phyloP scores from a whole-genome alignment of 805 yeast genomes.

The Wickerhamomyces mucosus region DNA sequence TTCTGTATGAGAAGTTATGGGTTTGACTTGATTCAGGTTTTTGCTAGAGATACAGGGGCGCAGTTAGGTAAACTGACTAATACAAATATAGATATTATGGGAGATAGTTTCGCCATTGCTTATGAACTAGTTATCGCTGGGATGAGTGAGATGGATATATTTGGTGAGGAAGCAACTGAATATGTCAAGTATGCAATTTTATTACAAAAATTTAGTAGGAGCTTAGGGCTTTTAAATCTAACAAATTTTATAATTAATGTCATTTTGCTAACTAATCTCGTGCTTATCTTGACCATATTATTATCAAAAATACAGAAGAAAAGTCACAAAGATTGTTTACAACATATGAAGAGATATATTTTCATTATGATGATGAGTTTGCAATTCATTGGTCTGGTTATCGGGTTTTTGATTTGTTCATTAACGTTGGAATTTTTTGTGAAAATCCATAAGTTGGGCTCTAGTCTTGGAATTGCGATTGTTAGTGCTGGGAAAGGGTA shows the following conservation, averaged over 20 bases:
- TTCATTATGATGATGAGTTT: conserved; percentile 6
- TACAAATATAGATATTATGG: conserved; percentile 29
- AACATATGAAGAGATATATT: conserved; percentile 3
- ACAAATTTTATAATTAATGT: conserved; percentile 6
- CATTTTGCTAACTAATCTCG: neutral
- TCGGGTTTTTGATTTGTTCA: conserved; percentile 13
- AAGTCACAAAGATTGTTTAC: neutral
- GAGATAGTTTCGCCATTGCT: conserved; percentile 31
- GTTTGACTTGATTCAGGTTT: conserved; percentile 36
- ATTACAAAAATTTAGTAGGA: conserved; percentile 18
- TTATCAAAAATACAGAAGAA: neutral
- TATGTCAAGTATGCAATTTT: conserved; percentile 19
- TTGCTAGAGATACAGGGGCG: conserved; percentile 41
- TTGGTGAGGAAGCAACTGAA: conserved; percentile 4
- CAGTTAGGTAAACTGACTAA: conserved; percentile 34
- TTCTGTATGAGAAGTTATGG: conserved; percentile 32
- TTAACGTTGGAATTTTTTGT: conserved; percentile 17
- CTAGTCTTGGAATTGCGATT: conserved; percentile 17
- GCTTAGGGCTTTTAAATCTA: conserved; percentile 13
- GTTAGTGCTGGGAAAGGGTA: conserved; percentile 14
- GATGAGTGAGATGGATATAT: conserved; percentile 13
- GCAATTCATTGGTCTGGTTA: conserved; percentile 8
- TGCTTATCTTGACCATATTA: conserved; percentile 4
- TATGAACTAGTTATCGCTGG: conserved; percentile 27
- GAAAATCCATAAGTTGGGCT: conserved; percentile 11